Percentiles rank a stretch among this genome's conserved stretches.
These are phyloP conservation scores for Mariannaea elegans DNA, from an alignment of 2,329 filamentous ascomycete genomes.

Conservation along the genomic window DNA sequence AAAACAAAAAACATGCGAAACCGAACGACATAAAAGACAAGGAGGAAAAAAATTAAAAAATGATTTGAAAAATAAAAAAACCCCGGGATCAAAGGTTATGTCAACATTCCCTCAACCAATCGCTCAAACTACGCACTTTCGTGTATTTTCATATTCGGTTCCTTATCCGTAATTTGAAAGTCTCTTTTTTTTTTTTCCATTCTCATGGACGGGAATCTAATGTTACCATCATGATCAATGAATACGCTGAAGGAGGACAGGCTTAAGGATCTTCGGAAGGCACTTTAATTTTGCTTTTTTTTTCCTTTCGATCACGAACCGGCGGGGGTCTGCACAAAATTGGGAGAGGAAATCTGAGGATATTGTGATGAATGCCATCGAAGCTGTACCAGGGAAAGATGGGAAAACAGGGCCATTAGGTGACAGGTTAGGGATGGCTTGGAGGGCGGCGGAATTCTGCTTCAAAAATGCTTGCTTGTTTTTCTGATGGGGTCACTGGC, in stretches of 20 bases:
- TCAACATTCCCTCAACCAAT: constrained; percentile 2
- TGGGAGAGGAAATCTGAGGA: too few species aligned
- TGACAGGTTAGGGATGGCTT: background rate
- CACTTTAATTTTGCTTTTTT: too few species aligned
- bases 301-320: too few species aligned
- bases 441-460: constrained; percentile 13
- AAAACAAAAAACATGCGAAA: background rate
- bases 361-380: too few species aligned
- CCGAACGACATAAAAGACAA: background rate
- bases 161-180: too few species aligned
- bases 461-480: constrained; percentile 7
- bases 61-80: background rate
- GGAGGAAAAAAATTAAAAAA: background rate
- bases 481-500: background rate
- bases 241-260: too few species aligned
- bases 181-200: too few species aligned
- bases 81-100: background rate
- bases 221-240: too few species aligned
- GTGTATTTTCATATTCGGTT: background rate
- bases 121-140: background rate
- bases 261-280: too few species aligned
- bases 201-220: too few species aligned
- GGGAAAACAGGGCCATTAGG: background rate
- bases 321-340: too few species aligned
- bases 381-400: too few species aligned